These are phyloP conservation scores for Leccinum subgranulosum DNA, from an alignment of 768 basidiomycete genomes.

Conservation along the genomic window DNA sequence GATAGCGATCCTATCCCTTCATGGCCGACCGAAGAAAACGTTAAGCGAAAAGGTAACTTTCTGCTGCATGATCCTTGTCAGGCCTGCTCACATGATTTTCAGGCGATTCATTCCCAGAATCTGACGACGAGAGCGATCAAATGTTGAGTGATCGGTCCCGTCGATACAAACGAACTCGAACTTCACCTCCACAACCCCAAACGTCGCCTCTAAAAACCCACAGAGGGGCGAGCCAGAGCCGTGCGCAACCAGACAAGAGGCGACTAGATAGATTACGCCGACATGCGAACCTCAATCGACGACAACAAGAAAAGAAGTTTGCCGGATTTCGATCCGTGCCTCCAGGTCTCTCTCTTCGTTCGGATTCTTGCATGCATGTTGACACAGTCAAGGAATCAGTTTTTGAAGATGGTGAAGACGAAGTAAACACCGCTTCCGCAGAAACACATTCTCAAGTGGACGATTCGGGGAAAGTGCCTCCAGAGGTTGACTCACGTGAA, in stretches of 20 bases:
- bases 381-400: constrained; percentile 10
- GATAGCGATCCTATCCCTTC: constrained; percentile 19
- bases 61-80: background rate
- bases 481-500: constrained; percentile 36
- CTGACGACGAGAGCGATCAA: constrained; percentile 26
- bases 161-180: constrained; percentile 48
- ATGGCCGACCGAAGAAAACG: constrained; percentile 25
- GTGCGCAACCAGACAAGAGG: constrained; percentile 39
- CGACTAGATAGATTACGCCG: constrained; percentile 40
- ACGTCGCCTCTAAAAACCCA: constrained; percentile 44
- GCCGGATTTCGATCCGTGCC: constrained; percentile 26
- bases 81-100: constrained; percentile 1
- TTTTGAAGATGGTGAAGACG: constrained; percentile 12
- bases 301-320: constrained; percentile 37
- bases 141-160: constrained; percentile 31
- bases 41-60: constrained; percentile 51
- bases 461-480: background rate
- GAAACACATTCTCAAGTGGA: constrained; percentile 7
- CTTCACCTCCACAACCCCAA: constrained; percentile 40
- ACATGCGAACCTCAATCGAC: constrained; percentile 37
- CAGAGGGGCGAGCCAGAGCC: constrained; percentile 38
- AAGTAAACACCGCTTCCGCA: background rate
- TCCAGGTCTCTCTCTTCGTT: constrained; percentile 16
- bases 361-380: background rate
- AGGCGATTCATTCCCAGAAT: constrained; percentile 24